Evolutionary conservation across 371 early-diverging fungal genomes (phyloP).

Genomic region (Coemansia sp.): DNA sequence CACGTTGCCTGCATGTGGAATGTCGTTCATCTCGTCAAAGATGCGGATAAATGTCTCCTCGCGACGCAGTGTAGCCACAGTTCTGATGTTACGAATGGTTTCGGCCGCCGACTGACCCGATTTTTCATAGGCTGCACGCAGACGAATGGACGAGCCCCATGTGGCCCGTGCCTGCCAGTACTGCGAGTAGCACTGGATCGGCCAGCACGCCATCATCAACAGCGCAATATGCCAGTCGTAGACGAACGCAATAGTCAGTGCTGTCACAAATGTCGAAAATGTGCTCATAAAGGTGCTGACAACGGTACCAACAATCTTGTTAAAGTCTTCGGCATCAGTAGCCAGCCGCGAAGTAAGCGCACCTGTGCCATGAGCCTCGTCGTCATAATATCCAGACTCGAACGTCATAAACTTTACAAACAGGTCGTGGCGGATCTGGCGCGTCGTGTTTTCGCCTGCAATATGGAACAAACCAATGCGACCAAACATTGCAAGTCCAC

Average conservation of each 20-base stretch:
- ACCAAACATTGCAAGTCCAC: constrained; percentile 55
- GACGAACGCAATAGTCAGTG: constrained; percentile 35
- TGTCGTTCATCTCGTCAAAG: constrained; percentile 58
- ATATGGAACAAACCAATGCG: constrained; percentile 52
- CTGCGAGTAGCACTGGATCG: constrained; percentile 50
- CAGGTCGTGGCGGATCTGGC: constrained; percentile 57
- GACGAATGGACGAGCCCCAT: constrained; percentile 27
- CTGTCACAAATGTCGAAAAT: constrained; percentile 33
- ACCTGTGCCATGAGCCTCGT: constrained; percentile 76
- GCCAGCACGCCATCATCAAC: constrained; percentile 56
- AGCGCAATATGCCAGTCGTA: constrained; percentile 37
- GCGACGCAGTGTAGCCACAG: constrained; percentile 80
- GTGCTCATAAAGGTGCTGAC: constrained; percentile 57
- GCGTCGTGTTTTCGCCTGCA: constrained; percentile 59
- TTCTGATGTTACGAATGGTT: constrained; percentile 71
- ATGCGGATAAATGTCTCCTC: constrained; percentile 64
- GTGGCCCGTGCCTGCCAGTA: constrained; percentile 28
- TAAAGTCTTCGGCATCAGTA: constrained; percentile 77
- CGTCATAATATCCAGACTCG: constrained; percentile 86
- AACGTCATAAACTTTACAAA: constrained; percentile 68
- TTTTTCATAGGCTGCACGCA: constrained; percentile 20
- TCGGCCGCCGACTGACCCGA: constrained; percentile 36
- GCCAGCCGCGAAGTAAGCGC: constrained; percentile 78
- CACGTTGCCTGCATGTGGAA: constrained; percentile 62
- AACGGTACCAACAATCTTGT: constrained; percentile 64